phyloP scores from a whole-genome alignment of 2,329 filamentous ascomycete genomes.

The Verticillium zaregamsianum region DNA sequence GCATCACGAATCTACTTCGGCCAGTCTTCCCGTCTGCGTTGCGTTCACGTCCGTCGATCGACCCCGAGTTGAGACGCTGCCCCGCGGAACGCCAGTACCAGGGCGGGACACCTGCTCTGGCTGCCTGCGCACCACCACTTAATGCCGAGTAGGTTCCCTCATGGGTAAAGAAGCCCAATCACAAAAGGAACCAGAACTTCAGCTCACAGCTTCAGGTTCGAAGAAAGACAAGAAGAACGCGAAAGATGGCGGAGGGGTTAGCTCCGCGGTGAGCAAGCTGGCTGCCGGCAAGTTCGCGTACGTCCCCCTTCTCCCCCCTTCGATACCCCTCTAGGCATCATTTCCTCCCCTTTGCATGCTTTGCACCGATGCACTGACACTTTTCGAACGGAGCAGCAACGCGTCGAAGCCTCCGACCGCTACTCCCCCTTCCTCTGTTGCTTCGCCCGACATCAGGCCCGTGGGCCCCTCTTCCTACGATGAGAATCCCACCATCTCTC shows the following conservation, averaged over 20 bases:
- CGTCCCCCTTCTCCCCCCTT: conserved; percentile 19
- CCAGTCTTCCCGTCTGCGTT: not conserved
- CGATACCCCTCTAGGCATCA: not conserved
- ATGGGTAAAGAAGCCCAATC: not conserved
- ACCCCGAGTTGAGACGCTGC: not conserved
- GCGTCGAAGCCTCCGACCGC: conserved; percentile 25
- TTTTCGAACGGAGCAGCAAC: conserved; percentile 22
- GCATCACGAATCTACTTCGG: not conserved
- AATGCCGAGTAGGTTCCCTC: conserved; percentile 15
- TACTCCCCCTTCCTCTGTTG: conserved; percentile 33
- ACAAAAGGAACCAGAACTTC: not conserved
- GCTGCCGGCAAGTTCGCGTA: conserved; percentile 48
- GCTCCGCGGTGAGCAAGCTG: conserved; percentile 50
- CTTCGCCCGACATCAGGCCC: conserved; percentile 43
- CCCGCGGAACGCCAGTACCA: conserved; percentile 2
- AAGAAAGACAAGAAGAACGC: conserved; percentile 54
- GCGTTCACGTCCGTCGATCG: not conserved
- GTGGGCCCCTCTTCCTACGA: conserved; percentile 30
- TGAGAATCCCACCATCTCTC: conserved; percentile 39
- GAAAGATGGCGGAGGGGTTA: conserved; percentile 48
- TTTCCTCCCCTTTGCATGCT: not conserved
- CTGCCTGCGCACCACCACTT: conserved; percentile 14
- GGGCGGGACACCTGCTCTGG: conserved; percentile 12
- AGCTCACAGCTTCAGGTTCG: conserved; percentile 24
- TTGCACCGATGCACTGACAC: conserved; percentile 3